A percentile compares a stretch with the other conserved stretches of the same genome.
phyloP scores from a whole-genome alignment of 2,329 filamentous ascomycete species.

The Colletotrichum limetticola region DNA sequence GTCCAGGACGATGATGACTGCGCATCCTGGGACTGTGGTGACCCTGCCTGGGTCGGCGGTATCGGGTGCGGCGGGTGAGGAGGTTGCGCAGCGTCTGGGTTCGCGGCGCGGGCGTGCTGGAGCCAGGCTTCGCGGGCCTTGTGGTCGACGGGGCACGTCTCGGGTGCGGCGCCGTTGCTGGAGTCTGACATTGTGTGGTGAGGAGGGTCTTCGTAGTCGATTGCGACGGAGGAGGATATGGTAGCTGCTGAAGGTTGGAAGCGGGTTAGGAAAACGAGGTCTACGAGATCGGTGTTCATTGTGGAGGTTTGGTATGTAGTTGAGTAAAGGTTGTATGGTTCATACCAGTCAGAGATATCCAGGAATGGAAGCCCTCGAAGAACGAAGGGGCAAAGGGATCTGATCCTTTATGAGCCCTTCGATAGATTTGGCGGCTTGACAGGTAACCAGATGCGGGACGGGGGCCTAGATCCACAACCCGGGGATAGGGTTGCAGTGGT shows the following conservation, averaged over 20 bases:
- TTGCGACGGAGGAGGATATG: not conserved
- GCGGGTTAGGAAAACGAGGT: constrained; percentile 33
- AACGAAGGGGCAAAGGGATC: not conserved
- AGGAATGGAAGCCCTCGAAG: not conserved
- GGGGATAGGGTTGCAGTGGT: constrained; percentile 3
- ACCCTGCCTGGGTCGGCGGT: constrained; percentile 36
- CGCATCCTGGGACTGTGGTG: constrained; percentile 2
- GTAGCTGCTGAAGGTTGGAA: not conserved
- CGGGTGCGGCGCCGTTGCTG: constrained; percentile 7
- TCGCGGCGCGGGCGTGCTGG: constrained; percentile 69
- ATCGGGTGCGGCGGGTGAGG: constrained; percentile 38
- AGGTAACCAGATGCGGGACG: not conserved
- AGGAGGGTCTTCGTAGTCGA: not conserved
- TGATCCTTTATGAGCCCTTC: not conserved
- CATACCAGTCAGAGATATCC: not conserved
- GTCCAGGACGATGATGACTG: constrained; percentile 54
- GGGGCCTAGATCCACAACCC: not conserved
- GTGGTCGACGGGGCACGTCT: constrained; percentile 39
- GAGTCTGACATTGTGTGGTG: constrained; percentile 12
- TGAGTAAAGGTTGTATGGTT: not conserved
- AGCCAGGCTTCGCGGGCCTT: constrained; percentile 91
- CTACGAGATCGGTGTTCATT: constrained; percentile 32
- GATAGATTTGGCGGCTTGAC: not conserved
- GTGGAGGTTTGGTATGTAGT: not conserved
- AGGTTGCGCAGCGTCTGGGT: constrained; percentile 47